Percentiles rank a stretch among this genome's conserved stretches.
Evolutionary conservation across 371 early-diverging fungal genomes (phyloP).

Genomic region (Mortierella sp.): DNA sequence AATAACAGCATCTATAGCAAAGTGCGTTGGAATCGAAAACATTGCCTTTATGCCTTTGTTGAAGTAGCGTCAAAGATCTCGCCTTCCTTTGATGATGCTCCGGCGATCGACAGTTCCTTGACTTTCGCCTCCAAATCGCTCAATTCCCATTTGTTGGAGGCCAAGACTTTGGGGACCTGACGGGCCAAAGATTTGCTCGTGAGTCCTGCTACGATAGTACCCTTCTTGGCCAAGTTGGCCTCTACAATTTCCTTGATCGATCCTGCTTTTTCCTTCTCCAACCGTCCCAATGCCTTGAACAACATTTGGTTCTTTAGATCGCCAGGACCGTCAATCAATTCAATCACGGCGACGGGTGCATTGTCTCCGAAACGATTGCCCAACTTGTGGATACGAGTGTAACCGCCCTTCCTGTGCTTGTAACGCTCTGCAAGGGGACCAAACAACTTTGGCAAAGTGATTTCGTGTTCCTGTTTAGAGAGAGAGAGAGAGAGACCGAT

Average conservation of each 20-base stretch:
- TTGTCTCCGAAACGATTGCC: slow-evolving; percentile 88
- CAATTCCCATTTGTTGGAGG: slow-evolving; percentile 48
- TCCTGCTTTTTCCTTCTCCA: slow-evolving; percentile 31
- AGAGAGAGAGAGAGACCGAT: not conserved
- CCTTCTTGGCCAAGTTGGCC: slow-evolving; percentile 18
- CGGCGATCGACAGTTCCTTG: slow-evolving; percentile 22
- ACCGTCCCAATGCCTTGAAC: slow-evolving; percentile 60
- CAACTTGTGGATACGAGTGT: slow-evolving; percentile 87
- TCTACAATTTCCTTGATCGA: slow-evolving; percentile 43
- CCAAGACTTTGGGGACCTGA: slow-evolving; percentile 48
- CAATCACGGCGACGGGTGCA: slow-evolving; percentile 93
- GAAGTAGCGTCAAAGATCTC: slow-evolving; percentile 42
- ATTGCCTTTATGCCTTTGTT: slow-evolving; percentile 31
- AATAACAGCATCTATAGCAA: too few species aligned
- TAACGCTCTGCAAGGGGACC: slow-evolving; percentile 88
- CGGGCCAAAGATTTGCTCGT: slow-evolving; percentile 35
- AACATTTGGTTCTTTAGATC: slow-evolving; percentile 67
- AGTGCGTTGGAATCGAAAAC: too few species aligned
- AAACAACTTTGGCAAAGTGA: slow-evolving; percentile 86
- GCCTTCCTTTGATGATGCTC: slow-evolving; percentile 8
- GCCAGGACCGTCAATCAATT: slow-evolving; percentile 75
- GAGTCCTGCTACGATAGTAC: slow-evolving; percentile 7
- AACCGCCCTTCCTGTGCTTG: slow-evolving; percentile 85
- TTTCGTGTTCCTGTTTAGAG: slow-evolving; percentile 64
- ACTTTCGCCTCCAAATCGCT: slow-evolving; percentile 46